These are phyloP conservation scores for Athelia psychrophila DNA, from an alignment of 1,284 basidiomycete species.

Conservation along the genomic window DNA sequence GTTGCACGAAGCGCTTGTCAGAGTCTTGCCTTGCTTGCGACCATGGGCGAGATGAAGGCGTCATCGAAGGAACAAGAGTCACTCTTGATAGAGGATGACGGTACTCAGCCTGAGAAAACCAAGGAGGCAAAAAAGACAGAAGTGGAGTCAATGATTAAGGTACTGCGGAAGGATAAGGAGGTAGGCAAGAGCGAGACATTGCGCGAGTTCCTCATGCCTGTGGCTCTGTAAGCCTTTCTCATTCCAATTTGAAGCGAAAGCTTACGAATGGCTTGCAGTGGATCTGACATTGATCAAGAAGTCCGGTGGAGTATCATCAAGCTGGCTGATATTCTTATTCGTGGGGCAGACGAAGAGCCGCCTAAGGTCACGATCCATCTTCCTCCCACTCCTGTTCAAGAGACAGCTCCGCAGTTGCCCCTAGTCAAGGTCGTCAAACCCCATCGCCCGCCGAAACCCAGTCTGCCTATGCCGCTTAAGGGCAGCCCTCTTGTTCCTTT, in stretches of 20 bases:
- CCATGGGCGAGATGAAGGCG: slow-evolving; percentile 87
- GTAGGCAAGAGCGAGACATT: slow-evolving; percentile 82
- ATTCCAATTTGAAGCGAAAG: slow-evolving; percentile 8
- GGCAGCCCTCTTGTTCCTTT: slow-evolving; percentile 43
- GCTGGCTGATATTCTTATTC: slow-evolving; percentile 87
- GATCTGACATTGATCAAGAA: slow-evolving; percentile 77
- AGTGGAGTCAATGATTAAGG: slow-evolving; percentile 78
- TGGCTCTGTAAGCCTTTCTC: slow-evolving; percentile 62
- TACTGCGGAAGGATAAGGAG: slow-evolving; percentile 79
- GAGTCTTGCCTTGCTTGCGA: slow-evolving; percentile 83
- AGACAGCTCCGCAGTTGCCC: slow-evolving; percentile 52
- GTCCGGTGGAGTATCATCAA: slow-evolving; percentile 92
- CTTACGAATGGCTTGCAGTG: slow-evolving; percentile 36
- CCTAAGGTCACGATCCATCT: slow-evolving; percentile 87
- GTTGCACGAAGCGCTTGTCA: slow-evolving; percentile 87
- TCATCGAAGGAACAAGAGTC: slow-evolving; percentile 72
- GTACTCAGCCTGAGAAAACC: slow-evolving; percentile 63
- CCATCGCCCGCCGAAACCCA: slow-evolving; percentile 45
- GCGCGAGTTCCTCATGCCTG: slow-evolving; percentile 77
- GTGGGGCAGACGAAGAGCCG: slow-evolving; percentile 78
- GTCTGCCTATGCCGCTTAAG: slow-evolving; percentile 35
- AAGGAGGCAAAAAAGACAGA: slow-evolving; percentile 80
- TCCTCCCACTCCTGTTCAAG: slow-evolving; percentile 72
- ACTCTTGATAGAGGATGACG: slow-evolving; percentile 83
- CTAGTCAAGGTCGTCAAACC: slow-evolving; percentile 49